phyloP scores from a whole-genome alignment of 2,329 filamentous ascomycete species.

The Diaporthe capsici region DNA sequence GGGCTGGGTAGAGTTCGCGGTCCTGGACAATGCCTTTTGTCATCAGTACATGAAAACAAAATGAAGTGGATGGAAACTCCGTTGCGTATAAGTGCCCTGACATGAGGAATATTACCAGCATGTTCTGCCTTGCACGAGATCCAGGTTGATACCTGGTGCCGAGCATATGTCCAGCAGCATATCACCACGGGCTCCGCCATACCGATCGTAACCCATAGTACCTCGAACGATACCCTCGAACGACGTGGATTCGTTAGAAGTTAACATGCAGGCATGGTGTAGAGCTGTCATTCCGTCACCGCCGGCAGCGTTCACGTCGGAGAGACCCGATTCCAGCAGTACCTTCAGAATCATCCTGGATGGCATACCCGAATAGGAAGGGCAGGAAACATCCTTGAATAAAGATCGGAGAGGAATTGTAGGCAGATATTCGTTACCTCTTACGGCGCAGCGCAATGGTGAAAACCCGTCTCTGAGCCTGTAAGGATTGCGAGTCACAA shows the following conservation, averaged over 20 bases:
- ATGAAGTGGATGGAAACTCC: background rate
- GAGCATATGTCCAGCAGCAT: background rate
- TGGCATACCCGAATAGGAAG: too few relatives aligned
- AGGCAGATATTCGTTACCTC: background rate
- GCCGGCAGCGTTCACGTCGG: background rate
- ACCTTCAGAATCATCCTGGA: too few relatives aligned
- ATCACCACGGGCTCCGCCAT: background rate
- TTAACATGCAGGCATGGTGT: background rate
- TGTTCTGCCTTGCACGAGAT: background rate
- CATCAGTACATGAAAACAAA: too few relatives aligned
- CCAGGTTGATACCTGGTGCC: background rate
- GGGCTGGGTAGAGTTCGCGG: background rate
- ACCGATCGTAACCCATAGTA: too few relatives aligned
- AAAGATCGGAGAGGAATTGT: background rate
- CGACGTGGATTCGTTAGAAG: too few relatives aligned
- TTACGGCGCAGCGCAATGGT: background rate
- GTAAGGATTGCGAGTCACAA: background rate
- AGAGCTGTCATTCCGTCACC: background rate
- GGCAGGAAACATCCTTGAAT: too few relatives aligned
- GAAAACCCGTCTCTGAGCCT: background rate
- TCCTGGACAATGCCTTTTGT: background rate
- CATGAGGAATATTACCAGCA: background rate
- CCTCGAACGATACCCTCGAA: too few relatives aligned
- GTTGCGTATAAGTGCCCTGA: background rate
- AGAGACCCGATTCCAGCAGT: background rate